Conservation (phyloP, 2,329 filamentous ascomycete genomes). For the Colletotrichum lupini region DNA sequence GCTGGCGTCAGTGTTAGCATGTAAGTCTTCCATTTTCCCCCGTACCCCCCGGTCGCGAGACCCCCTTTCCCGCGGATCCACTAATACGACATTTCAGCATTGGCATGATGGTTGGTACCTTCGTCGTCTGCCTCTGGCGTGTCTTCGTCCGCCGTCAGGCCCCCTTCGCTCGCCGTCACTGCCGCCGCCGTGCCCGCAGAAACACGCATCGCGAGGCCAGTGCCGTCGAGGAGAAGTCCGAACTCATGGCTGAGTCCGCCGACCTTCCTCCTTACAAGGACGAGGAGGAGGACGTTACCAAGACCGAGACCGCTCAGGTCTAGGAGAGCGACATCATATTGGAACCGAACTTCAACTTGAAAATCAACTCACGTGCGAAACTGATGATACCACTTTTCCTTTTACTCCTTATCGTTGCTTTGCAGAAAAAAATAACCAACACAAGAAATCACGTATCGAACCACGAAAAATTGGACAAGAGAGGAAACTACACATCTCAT, state of each 20-base stretch:
- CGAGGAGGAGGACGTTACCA: slow-evolving; percentile 31
- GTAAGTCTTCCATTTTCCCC: slow-evolving; percentile 50
- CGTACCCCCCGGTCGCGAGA: background rate
- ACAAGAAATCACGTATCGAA: background rate
- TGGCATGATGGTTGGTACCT: slow-evolving; percentile 73
- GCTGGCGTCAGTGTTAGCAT: slow-evolving; percentile 76
- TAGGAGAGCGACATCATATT: background rate
- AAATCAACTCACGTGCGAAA: slow-evolving; percentile 11
- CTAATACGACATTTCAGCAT: slow-evolving; percentile 55
- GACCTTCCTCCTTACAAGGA: slow-evolving; percentile 43
- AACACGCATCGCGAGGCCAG: slow-evolving; percentile 50
- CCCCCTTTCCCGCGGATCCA: background rate
- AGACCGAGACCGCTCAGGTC: slow-evolving; percentile 24
- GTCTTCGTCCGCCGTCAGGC: slow-evolving; percentile 57
- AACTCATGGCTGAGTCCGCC: slow-evolving; percentile 56
- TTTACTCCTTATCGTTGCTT: slow-evolving; percentile 13
- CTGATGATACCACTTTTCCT: slow-evolving; percentile 34
- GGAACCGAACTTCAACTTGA: background rate
- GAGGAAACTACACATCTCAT: slow-evolving; percentile 31
- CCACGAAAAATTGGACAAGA: slow-evolving; percentile 31
- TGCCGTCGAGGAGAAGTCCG: slow-evolving; percentile 60
- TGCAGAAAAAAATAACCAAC: background rate
- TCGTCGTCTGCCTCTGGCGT: slow-evolving; percentile 70
- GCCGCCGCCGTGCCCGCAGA: slow-evolving; percentile 49
- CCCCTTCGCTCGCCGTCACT: slow-evolving; percentile 44